phyloP scores from a whole-genome alignment of 2,329 filamentous ascomycete genomes.

The Endocalyx cinctus region DNA sequence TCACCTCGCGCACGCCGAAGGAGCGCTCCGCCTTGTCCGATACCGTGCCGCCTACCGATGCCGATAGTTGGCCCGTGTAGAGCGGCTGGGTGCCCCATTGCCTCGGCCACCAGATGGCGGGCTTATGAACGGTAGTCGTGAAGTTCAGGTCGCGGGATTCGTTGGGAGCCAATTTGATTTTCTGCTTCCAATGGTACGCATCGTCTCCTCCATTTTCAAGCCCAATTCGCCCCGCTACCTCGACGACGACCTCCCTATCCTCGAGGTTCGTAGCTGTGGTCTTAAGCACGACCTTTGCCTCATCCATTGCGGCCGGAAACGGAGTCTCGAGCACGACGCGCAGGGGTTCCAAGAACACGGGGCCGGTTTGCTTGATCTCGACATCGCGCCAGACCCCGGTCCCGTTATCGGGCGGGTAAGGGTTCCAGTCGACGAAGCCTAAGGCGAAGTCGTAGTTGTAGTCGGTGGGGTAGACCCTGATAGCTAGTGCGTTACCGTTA shows the following conservation, averaged over 20 bases:
- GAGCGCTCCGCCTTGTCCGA: conserved; percentile 30
- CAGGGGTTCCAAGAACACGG: conserved; percentile 40
- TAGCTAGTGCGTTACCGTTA: conserved; percentile 46
- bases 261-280: conserved; percentile 37
- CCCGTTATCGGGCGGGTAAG: conserved; percentile 56
- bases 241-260: conserved; percentile 32
- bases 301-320: conserved; percentile 19
- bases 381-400: conserved; percentile 60
- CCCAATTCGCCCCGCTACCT: conserved; percentile 28
- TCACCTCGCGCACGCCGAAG: conserved; percentile 54
- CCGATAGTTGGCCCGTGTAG: conserved; percentile 33
- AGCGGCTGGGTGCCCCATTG: conserved; percentile 54
- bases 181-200: conserved; percentile 22
- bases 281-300: conserved; percentile 34
- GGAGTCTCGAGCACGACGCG: conserved; percentile 40
- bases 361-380: conserved; percentile 49
- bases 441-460: conserved; percentile 56
- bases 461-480: conserved; percentile 53
- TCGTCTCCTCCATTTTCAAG: conserved; percentile 25
- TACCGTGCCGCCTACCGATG: conserved; percentile 15
- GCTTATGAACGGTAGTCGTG: conserved; percentile 32
- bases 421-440: conserved; percentile 61
- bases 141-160: conserved; percentile 36
- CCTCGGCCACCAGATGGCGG: conserved; percentile 58
- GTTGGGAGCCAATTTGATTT: conserved; percentile 32